These are phyloP conservation scores for Hibiscus mutabilis DNA, from an alignment of 345 rosid genomes.

Conservation along the genomic window DNA sequence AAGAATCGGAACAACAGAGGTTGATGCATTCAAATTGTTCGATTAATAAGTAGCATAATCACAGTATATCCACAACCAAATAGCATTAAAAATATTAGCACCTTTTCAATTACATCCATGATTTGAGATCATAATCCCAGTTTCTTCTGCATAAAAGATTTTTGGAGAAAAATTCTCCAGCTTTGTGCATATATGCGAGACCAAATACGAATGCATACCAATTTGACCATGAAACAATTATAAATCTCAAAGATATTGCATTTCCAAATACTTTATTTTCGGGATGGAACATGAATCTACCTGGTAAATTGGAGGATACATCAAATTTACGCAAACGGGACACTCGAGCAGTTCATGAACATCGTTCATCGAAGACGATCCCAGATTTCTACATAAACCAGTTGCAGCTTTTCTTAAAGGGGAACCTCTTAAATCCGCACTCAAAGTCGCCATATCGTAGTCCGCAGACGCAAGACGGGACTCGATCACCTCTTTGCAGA, in stretches of 20 bases:
- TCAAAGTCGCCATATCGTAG: conserved; percentile 40
- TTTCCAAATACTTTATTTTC: background rate
- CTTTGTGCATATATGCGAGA: background rate
- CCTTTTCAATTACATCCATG: background rate
- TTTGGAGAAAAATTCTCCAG: background rate
- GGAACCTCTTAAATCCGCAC: conserved; percentile 34
- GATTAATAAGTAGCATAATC: background rate
- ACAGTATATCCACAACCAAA: background rate
- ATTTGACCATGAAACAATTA: background rate
- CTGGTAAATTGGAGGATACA: conserved; percentile 91
- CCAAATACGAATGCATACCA: background rate
- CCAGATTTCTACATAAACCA: conserved; percentile 38
- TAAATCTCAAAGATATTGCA: background rate
- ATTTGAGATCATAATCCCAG: background rate
- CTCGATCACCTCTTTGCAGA: conserved; percentile 42
- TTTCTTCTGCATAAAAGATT: background rate
- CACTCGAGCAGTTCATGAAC: conserved; percentile 83
- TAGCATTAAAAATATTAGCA: background rate
- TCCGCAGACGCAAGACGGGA: conserved; percentile 37
- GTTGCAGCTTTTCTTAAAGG: conserved; percentile 37
- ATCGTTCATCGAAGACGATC: conserved; percentile 46
- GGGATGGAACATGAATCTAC: conserved; percentile 21
- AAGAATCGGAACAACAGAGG: background rate
- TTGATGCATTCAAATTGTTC: background rate
- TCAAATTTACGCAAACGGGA: conserved; percentile 61